Percentiles rank a stretch among this genome's conserved stretches.
Conservation (phyloP, 306 rosid genomes). For the Pyrus betulifolia region DNA sequence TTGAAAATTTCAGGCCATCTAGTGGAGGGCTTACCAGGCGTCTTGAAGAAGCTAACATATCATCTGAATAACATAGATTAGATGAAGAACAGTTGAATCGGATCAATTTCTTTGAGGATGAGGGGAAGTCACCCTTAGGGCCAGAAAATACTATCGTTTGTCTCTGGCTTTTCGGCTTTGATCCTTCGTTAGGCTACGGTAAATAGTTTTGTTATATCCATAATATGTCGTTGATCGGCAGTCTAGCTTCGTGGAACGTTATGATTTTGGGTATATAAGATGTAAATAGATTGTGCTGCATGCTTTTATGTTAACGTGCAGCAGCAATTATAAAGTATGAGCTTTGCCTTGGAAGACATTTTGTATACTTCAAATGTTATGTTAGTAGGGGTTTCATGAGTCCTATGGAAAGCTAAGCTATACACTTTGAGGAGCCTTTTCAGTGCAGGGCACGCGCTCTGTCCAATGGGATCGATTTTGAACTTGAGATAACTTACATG, state of each 20-base stretch:
- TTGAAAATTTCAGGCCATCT: slow-evolving; percentile 42
- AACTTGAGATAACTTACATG: too few relatives aligned
- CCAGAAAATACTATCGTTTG: background rate
- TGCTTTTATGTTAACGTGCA: background rate
- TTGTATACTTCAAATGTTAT: background rate
- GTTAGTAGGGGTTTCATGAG: too few relatives aligned
- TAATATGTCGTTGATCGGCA: background rate
- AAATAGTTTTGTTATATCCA: background rate
- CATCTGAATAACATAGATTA: slow-evolving; percentile 12
- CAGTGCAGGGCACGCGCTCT: too few relatives aligned
- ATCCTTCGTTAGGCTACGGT: background rate
- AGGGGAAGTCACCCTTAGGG: background rate
- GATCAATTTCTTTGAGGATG: background rate
- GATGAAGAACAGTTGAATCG: background rate
- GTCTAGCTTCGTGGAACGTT: background rate
- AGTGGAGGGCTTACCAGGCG: slow-evolving; percentile 49
- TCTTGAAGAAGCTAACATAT: slow-evolving; percentile 30
- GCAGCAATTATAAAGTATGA: background rate
- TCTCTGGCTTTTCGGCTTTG: background rate
- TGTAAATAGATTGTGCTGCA: slow-evolving; percentile 2
- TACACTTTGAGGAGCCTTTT: too few relatives aligned
- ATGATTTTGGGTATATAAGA: background rate
- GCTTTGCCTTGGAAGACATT: background rate
- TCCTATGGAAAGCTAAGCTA: too few relatives aligned
- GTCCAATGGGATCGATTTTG: too few relatives aligned